phyloP scores from a whole-genome alignment of 495 filamentous ascomycete genomes.

The Aspergillus carlsbadensis region DNA sequence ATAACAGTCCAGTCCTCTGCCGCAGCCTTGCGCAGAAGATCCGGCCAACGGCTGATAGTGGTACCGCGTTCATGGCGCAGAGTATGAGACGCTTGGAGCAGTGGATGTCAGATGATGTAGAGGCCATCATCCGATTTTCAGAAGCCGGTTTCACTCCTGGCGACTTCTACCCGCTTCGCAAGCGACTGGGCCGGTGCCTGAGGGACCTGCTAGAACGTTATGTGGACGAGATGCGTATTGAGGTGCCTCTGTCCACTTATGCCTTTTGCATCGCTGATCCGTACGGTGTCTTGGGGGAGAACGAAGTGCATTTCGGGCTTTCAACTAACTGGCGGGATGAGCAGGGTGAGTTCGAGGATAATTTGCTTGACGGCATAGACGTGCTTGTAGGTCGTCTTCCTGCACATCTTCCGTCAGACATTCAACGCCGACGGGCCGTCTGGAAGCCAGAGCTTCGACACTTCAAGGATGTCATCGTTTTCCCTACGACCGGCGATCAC shows the following conservation, averaged over 20 bases:
- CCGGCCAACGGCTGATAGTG: conserved; percentile 26
- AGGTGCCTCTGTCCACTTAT: conserved; percentile 71
- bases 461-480: conserved; percentile 86
- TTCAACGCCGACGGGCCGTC: conserved; percentile 68
- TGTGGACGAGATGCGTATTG: conserved; percentile 67
- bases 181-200: conserved; percentile 54
- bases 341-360: conserved; percentile 58
- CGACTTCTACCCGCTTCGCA: conserved; percentile 57
- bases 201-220: conserved; percentile 51
- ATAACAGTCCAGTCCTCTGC: conserved; percentile 35
- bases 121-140: conserved; percentile 37
- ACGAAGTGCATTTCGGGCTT: conserved; percentile 79
- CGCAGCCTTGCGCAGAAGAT: conserved; percentile 41
- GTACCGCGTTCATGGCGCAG: conserved; percentile 15
- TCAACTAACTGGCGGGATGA: conserved; percentile 61
- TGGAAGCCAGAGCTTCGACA: conserved; percentile 67
- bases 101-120: conserved; percentile 34
- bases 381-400: conserved; percentile 85
- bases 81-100: conserved; percentile 33
- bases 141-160: conserved; percentile 65
- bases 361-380: conserved; percentile 63
- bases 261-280: conserved; percentile 83
- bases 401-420: conserved; percentile 76
- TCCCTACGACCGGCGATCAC: conserved; percentile 66
- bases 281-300: conserved; percentile 62